Percentiles rank a stretch among this genome's conserved stretches.
phyloP scores from a whole-genome alignment of 1,139 yeast genomes.

The Pneumocystis carinii region DNA sequence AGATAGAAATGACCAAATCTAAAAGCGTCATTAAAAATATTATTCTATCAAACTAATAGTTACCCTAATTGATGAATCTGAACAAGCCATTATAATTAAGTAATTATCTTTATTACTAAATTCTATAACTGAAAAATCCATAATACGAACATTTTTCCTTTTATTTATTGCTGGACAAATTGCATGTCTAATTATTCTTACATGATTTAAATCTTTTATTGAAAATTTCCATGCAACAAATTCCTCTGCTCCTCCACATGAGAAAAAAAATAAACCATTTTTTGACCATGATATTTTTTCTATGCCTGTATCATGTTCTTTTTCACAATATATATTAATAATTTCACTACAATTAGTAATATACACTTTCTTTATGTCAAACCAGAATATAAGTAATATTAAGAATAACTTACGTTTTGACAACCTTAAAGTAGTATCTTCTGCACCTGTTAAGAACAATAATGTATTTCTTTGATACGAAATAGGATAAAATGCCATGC shows the following conservation, averaged over 20 bases:
- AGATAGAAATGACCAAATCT: conserved; percentile 37
- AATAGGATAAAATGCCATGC: conserved; percentile 21
- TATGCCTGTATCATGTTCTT: conserved; percentile 77
- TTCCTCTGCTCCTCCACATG: conserved; percentile 86
- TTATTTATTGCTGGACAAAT: conserved; percentile 28
- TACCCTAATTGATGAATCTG: conserved; percentile 61
- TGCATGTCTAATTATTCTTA: conserved; percentile 18
- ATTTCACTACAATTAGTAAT: conserved; percentile 32
- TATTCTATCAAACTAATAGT: neutral
- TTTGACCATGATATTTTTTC: conserved; percentile 54
- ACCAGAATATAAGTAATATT: neutral
- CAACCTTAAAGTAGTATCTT: conserved; percentile 64
- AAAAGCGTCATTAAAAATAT: neutral
- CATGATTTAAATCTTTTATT: conserved; percentile 12
- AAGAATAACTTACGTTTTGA: conserved; percentile 24
- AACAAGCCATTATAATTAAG: conserved; percentile 55
- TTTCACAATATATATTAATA: conserved; percentile 42
- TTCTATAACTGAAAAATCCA: conserved; percentile 41
- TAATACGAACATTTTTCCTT: conserved; percentile 58
- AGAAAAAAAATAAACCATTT: conserved; percentile 36
- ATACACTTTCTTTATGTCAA: neutral
- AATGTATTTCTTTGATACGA: conserved; percentile 18
- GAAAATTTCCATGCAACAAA: conserved; percentile 58
- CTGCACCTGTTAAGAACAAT: conserved; percentile 63
- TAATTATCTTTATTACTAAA: conserved; percentile 27